These are phyloP conservation scores for Pinus tabuliformis DNA, from an alignment of 75 land plant species.

Conservation along the genomic window DNA sequence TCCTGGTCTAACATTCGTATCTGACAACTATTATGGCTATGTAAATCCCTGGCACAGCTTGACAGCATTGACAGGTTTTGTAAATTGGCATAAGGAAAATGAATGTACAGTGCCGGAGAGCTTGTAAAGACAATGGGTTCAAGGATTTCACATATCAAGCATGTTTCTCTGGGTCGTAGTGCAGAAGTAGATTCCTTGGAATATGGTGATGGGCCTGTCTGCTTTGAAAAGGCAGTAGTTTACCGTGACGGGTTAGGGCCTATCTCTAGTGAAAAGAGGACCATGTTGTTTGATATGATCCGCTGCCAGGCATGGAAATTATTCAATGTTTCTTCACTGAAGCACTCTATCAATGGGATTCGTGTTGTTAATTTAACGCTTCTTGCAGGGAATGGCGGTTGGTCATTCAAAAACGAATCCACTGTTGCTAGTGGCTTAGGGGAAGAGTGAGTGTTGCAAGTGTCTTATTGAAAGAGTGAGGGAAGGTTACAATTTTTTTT, in stretches of 20 bases:
- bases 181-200: conserved; percentile 19
- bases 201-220: conserved; percentile 28
- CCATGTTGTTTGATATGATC: conserved; percentile 28
- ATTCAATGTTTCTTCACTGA: conserved; percentile 19
- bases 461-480: conserved; percentile 5
- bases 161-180: conserved; percentile 14
- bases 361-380: conserved; percentile 33
- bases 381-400: conserved; percentile 37
- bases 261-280: conserved; percentile 22
- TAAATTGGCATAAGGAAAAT: conserved; percentile 49
- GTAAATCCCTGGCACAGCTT: conserved; percentile 78
- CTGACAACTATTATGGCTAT: conserved; percentile 35
- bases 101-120: conserved; percentile 29
- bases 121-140: conserved; percentile 21
- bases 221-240: conserved; percentile 75
- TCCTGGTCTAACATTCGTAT: conserved; percentile 59
- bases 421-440: conserved; percentile 32
- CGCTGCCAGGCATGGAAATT: conserved; percentile 47
- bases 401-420: conserved; percentile 38
- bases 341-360: background rate
- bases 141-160: conserved; percentile 35
- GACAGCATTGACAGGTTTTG: conserved; percentile 51
- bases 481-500: conserved; percentile 28
- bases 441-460: conserved; percentile 25
- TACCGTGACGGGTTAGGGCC: conserved; percentile 45